Evolutionary conservation across 371 early-diverging fungal species (phyloP).

Genomic region (Smittium mucronatum): DNA sequence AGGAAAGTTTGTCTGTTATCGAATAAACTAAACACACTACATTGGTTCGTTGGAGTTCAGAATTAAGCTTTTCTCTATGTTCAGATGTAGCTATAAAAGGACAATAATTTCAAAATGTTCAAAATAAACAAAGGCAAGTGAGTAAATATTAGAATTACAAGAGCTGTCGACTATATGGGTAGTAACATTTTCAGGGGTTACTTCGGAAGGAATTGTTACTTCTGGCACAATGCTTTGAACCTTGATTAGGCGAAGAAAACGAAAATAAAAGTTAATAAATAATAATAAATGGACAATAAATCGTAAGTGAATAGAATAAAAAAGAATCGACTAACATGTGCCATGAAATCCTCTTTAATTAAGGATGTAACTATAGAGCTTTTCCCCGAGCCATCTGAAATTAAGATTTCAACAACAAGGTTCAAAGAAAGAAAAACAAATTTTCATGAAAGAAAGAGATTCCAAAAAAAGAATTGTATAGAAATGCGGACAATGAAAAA

Average conservation of each 20-base stretch:
- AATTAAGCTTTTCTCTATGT: slow-evolving; percentile 70
- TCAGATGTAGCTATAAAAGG: slow-evolving; percentile 42
- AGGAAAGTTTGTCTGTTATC: slow-evolving; percentile 66
- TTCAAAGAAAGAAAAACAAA: too few species aligned
- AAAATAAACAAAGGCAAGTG: not conserved
- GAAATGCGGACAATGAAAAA: too few species aligned
- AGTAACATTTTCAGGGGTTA: slow-evolving; percentile 89
- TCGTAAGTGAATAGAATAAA: too few species aligned
- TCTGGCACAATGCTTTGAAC: slow-evolving; percentile 93
- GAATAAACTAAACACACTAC: slow-evolving; percentile 93
- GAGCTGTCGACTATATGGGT: slow-evolving; percentile 94
- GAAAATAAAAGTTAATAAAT: too few species aligned
- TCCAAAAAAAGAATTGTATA: too few species aligned
- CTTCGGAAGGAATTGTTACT: slow-evolving; percentile 94
- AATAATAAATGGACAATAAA: too few species aligned
- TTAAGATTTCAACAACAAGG: too few species aligned
- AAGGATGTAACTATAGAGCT: slow-evolving; percentile 89
- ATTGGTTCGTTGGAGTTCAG: slow-evolving; percentile 86
- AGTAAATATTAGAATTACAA: slow-evolving; percentile 34
- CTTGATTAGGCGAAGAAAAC: slow-evolving; percentile 32
- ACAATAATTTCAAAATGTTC: not conserved
- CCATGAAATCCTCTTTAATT: slow-evolving; percentile 86
- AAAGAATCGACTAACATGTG: too few species aligned
- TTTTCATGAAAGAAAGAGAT: too few species aligned
- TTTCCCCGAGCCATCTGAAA: slow-evolving; percentile 82